Evolutionary conservation across 192 early-diverging fungal genomes (phyloP).

Genomic region (Phlyctochytrium planicorne): DNA sequence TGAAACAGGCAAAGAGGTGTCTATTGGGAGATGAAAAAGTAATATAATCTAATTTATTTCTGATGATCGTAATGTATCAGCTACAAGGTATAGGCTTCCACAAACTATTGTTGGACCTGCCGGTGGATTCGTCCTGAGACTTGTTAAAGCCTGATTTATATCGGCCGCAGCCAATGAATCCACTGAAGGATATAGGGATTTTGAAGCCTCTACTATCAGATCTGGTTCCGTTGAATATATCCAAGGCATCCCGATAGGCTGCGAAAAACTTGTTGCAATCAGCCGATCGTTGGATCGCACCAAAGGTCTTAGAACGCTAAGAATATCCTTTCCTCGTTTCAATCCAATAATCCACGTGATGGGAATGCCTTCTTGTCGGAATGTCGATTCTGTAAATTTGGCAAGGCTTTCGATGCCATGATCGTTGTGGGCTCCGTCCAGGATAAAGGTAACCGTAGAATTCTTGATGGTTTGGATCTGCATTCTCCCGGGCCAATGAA

Average conservation of each 20-base stretch:
- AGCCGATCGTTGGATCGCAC: constrained; percentile 61
- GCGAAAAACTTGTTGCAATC: constrained; percentile 68
- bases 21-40: too few species aligned
- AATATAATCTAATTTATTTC: too few species aligned
- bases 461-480: constrained; percentile 55
- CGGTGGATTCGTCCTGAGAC: not conserved
- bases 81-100: not conserved
- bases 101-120: not conserved
- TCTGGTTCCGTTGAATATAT: constrained; percentile 44
- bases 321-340: constrained; percentile 67
- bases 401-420: constrained; percentile 67
- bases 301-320: constrained; percentile 58
- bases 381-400: constrained; percentile 57
- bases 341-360: constrained; percentile 79
- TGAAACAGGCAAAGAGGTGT: too few species aligned
- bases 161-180: not conserved
- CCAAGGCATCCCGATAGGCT: constrained; percentile 89
- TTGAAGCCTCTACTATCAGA: not conserved
- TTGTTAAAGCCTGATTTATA: not conserved
- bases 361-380: not conserved
- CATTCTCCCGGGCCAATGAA: constrained; percentile 82
- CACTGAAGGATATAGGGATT: not conserved
- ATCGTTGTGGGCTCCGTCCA: constrained; percentile 91
- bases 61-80: not conserved
- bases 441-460: constrained; percentile 50